These are phyloP conservation scores for Hyphodiscus sp. DNA, from an alignment of 2,329 filamentous ascomycete species.

Conservation along the genomic window DNA sequence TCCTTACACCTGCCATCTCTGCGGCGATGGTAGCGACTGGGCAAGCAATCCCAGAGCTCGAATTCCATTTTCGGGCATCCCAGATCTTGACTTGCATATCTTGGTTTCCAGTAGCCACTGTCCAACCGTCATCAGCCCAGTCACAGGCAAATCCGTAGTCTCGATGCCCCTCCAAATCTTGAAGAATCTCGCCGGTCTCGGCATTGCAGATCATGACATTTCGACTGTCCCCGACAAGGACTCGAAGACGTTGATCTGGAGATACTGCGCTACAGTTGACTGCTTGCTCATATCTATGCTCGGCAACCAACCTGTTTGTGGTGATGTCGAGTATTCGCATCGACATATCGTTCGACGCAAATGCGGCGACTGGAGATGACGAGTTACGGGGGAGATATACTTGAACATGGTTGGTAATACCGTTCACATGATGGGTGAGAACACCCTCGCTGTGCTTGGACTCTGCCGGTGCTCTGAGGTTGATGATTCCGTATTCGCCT, in stretches of 20 bases:
- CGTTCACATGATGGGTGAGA: slow-evolving; percentile 45
- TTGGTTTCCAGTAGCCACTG: slow-evolving; percentile 70
- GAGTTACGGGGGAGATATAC: slow-evolving; percentile 48
- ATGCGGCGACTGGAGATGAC: slow-evolving; percentile 47
- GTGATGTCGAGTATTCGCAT: slow-evolving; percentile 53
- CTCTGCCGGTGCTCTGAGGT: slow-evolving; percentile 25
- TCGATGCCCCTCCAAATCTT: slow-evolving; percentile 55
- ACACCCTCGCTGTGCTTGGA: slow-evolving; percentile 31
- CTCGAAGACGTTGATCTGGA: slow-evolving; percentile 63
- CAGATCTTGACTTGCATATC: slow-evolving; percentile 68
- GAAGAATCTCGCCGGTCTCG: slow-evolving; percentile 53
- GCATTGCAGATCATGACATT: slow-evolving; percentile 63
- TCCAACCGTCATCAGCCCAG: slow-evolving; percentile 72
- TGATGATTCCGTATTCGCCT: slow-evolving; percentile 34
- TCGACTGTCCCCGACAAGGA: slow-evolving; percentile 63
- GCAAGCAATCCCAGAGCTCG: slow-evolving; percentile 40
- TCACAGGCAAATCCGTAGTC: slow-evolving; percentile 73
- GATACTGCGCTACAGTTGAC: slow-evolving; percentile 70
- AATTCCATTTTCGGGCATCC: slow-evolving; percentile 65
- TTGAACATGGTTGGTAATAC: slow-evolving; percentile 61
- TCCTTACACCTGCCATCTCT: slow-evolving; percentile 63
- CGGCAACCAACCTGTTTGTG: slow-evolving; percentile 51
- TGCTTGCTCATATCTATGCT: slow-evolving; percentile 50
- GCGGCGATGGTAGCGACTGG: slow-evolving; percentile 51
- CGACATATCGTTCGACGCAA: slow-evolving; percentile 55